A percentile compares a stretch with the other conserved stretches of the same genome.
Evolutionary conservation across 2,329 filamentous ascomycete species (phyloP).

Genomic region (Fusarium abutilonis): DNA sequence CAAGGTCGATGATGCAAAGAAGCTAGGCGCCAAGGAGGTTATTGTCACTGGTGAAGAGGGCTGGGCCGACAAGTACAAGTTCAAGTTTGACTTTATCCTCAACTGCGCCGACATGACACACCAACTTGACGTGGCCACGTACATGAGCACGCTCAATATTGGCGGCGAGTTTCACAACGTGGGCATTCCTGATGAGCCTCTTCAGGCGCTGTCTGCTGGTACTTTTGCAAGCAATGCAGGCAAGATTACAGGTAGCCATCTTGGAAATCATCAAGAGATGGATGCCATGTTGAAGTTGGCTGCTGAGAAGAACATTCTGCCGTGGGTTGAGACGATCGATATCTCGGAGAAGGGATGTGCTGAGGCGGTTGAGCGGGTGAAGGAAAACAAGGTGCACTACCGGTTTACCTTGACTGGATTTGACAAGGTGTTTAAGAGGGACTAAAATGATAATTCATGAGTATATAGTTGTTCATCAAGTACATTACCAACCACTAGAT

Average conservation of each 20-base stretch:
- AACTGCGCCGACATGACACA: conserved; percentile 61
- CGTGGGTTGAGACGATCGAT: conserved; percentile 70
- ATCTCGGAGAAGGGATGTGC: conserved; percentile 74
- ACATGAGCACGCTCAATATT: conserved; percentile 62
- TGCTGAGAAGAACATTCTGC: conserved; percentile 63
- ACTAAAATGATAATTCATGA: background rate
- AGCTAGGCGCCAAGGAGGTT: conserved; percentile 69
- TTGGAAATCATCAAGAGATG: conserved; percentile 70
- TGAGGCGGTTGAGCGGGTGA: conserved; percentile 74
- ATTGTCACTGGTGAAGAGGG: conserved; percentile 59
- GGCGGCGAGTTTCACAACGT: conserved; percentile 67
- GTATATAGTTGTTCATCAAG: too few species aligned
- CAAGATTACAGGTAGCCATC: conserved; percentile 64
- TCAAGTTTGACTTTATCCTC: conserved; percentile 62
- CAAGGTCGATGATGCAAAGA: conserved; percentile 69
- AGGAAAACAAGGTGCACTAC: conserved; percentile 77
- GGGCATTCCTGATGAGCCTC: conserved; percentile 63
- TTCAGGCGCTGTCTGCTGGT: conserved; percentile 55
- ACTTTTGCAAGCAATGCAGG: conserved; percentile 61
- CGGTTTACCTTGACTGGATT: conserved; percentile 75
- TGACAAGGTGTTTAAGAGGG: conserved; percentile 68
- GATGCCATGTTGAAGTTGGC: conserved; percentile 66
- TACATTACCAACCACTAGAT: too few species aligned
- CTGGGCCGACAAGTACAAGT: conserved; percentile 66
- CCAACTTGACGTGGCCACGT: conserved; percentile 63